Percentiles rank a stretch among this genome's conserved stretches.
phyloP scores from a whole-genome alignment of 1,284 basidiomycete species.

The Microbotryomycetes sp. region DNA sequence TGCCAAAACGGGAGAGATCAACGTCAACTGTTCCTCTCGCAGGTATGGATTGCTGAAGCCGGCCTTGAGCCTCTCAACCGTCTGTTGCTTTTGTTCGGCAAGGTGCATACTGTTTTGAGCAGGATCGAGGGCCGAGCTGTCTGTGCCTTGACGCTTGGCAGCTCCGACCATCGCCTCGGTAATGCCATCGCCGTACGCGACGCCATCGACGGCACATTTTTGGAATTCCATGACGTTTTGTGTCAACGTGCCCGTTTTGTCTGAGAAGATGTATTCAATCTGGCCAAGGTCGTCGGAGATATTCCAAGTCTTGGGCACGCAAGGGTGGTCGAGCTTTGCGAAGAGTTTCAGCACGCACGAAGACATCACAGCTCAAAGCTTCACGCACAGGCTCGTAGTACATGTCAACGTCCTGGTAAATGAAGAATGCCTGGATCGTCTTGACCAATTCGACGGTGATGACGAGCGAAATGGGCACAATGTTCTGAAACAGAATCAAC shows the following conservation, averaged over 20 bases:
- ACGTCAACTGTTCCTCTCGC: conserved; percentile 71
- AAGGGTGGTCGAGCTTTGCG: conserved; percentile 63
- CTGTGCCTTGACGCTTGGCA: conserved; percentile 69
- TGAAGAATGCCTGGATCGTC: conserved; percentile 94
- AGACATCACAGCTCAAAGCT: not conserved
- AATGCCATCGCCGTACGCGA: conserved; percentile 82
- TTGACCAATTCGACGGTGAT: conserved; percentile 98
- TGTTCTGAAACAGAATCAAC: conserved; percentile 94
- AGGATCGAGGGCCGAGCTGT: conserved; percentile 54
- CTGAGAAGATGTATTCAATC: conserved; percentile 95
- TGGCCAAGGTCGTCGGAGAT: conserved; percentile 96
- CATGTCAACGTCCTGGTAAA: conserved; percentile 92
- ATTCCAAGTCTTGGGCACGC: conserved; percentile 95
- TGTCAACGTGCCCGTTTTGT: conserved; percentile 94
- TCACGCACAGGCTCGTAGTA: conserved; percentile 62
- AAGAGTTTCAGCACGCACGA: not conserved
- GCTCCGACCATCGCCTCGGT: conserved; percentile 93
- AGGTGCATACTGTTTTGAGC: conserved; percentile 54
- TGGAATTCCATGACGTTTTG: conserved; percentile 97
- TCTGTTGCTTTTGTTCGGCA: conserved; percentile 63
- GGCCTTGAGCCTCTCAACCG: conserved; percentile 66
- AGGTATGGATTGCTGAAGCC: conserved; percentile 85
- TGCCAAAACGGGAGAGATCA: conserved; percentile 78
- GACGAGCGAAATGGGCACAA: conserved; percentile 93
- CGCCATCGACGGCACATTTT: conserved; percentile 80